Conservation (phyloP, 2,329 filamentous ascomycete species). For the Exophiala sp. region DNA sequence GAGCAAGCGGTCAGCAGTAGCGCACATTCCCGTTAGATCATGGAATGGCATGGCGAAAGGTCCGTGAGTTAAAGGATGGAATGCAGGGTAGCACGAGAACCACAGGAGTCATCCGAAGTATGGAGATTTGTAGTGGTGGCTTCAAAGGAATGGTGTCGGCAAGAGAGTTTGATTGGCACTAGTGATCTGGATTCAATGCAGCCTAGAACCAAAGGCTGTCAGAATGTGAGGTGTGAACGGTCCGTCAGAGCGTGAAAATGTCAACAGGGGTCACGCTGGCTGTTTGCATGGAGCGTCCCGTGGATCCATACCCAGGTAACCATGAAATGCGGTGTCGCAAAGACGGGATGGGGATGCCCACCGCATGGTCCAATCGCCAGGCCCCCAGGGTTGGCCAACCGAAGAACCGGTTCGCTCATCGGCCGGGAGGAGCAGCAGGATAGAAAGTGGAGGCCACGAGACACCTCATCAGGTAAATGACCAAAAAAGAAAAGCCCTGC, state of each 20-base stretch:
- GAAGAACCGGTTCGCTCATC: background rate
- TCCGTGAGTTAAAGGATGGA: background rate
- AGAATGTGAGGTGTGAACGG: background rate
- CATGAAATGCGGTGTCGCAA: background rate
- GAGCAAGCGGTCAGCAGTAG: background rate
- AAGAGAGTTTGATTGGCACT: background rate
- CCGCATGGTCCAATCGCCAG: background rate
- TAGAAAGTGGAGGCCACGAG: background rate
- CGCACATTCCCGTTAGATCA: constrained; percentile 9
- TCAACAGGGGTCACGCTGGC: background rate
- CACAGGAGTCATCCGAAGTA: too few relatives aligned
- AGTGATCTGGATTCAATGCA: background rate
- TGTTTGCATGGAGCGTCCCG: background rate
- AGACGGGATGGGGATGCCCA: background rate
- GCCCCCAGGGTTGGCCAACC: background rate
- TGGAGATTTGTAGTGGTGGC: background rate
- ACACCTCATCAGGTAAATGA: background rate
- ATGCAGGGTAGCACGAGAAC: background rate
- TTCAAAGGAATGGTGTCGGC: background rate
- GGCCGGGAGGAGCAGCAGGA: background rate
- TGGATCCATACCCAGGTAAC: background rate
- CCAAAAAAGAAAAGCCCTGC: background rate
- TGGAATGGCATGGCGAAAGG: constrained; percentile 1
- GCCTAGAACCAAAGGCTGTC: constrained; percentile 10
- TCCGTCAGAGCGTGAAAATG: background rate